Percentiles rank a stretch among this genome's conserved stretches.
These are phyloP conservation scores for Daldinia loculata DNA, from an alignment of 495 filamentous ascomycete genomes.

Conservation along the genomic window DNA sequence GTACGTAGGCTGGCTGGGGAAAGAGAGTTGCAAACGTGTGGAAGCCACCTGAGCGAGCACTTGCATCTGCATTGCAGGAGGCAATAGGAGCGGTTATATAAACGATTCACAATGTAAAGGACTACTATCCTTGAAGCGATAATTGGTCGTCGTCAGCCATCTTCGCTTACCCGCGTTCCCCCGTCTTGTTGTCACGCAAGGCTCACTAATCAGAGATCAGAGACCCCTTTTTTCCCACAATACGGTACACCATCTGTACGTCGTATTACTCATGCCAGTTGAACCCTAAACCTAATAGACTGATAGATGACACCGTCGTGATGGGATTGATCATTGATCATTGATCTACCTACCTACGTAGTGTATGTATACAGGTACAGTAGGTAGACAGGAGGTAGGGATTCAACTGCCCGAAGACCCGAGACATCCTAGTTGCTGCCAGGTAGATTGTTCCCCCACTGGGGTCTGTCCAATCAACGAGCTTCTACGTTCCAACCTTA, in stretches of 20 bases:
- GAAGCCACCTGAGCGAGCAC: slow-evolving; percentile 34
- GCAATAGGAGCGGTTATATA: slow-evolving; percentile 33
- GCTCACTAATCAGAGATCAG: slow-evolving; percentile 16
- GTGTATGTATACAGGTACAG: no score
- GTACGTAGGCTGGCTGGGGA: slow-evolving; percentile 19
- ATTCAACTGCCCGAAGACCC: slow-evolving; percentile 37
- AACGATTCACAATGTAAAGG: slow-evolving; percentile 29
- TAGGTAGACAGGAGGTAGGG: slow-evolving; percentile 20
- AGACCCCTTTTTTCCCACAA: slow-evolving; percentile 22
- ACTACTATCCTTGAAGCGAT: slow-evolving; percentile 11
- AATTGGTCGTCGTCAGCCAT: slow-evolving; percentile 34
- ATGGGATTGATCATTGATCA: slow-evolving; percentile 27
- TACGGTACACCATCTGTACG: slow-evolving; percentile 2
- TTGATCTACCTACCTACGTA: slow-evolving; percentile 24
- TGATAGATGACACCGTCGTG: slow-evolving; percentile 6
- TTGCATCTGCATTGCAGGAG: slow-evolving; percentile 40
- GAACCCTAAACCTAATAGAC: slow-evolving; percentile 18
- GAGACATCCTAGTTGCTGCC: slow-evolving; percentile 25
- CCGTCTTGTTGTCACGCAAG: slow-evolving; percentile 21
- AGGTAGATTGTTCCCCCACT: slow-evolving; percentile 31
- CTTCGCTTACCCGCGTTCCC: slow-evolving; percentile 32
- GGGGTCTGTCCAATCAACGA: slow-evolving; percentile 23
- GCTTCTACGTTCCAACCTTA: slow-evolving; percentile 19
- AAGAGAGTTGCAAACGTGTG: slow-evolving; percentile 14
- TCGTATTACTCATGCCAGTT: slow-evolving; percentile 10